phyloP scores from a whole-genome alignment of 495 filamentous ascomycete species.

The Trichoderma parareesei region DNA sequence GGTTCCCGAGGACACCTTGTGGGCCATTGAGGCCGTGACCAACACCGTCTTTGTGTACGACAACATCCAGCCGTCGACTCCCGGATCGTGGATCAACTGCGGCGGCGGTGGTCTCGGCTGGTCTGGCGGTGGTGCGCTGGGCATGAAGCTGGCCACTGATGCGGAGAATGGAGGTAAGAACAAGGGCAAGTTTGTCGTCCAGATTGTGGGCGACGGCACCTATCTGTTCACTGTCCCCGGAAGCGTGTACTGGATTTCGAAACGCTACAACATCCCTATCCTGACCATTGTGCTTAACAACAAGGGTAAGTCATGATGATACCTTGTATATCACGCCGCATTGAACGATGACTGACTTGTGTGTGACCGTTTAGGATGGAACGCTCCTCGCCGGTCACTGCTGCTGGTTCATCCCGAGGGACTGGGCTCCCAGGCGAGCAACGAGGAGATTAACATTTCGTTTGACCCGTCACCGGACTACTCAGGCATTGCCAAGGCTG shows the following conservation, averaged over 20 bases:
- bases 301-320: slow-evolving; percentile 46
- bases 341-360: slow-evolving; percentile 12
- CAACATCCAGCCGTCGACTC: slow-evolving; percentile 64
- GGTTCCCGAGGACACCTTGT: slow-evolving; percentile 72
- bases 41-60: slow-evolving; percentile 72
- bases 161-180: slow-evolving; percentile 50
- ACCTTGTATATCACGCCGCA: not conserved
- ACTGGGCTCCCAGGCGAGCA: slow-evolving; percentile 64
- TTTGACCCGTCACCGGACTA: slow-evolving; percentile 85
- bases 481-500: slow-evolving; percentile 83
- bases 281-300: slow-evolving; percentile 92
- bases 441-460: slow-evolving; percentile 83
- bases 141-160: slow-evolving; percentile 80
- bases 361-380: slow-evolving; percentile 53
- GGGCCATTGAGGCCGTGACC: slow-evolving; percentile 83
- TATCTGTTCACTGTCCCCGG: slow-evolving; percentile 85
- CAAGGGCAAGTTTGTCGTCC: slow-evolving; percentile 82
- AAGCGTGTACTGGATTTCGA: slow-evolving; percentile 86
- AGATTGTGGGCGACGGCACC: slow-evolving; percentile 89
- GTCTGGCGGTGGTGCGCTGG: slow-evolving; percentile 84
- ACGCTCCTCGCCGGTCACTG: slow-evolving; percentile 69
- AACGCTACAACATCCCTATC: slow-evolving; percentile 79
- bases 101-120: slow-evolving; percentile 90
- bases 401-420: slow-evolving; percentile 80
- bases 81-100: slow-evolving; percentile 87